Percentiles rank a stretch among this genome's conserved stretches.
Evolutionary conservation across 2,329 filamentous ascomycete genomes (phyloP).

Genomic region (Penicillium sp.): DNA sequence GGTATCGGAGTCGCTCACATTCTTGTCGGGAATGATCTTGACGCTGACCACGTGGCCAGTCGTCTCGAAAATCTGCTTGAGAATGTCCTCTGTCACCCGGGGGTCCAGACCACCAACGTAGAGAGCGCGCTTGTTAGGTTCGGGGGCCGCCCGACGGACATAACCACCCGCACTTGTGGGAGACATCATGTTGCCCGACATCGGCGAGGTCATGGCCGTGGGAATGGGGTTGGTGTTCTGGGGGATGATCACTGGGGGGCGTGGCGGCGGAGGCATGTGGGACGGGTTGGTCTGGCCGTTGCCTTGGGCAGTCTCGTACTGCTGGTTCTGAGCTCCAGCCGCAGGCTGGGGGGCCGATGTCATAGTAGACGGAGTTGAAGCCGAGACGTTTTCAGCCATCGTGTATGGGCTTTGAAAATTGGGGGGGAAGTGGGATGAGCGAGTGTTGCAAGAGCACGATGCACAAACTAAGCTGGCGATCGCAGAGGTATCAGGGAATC

Average conservation of each 20-base stretch:
- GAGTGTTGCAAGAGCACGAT: slow-evolving; percentile 21
- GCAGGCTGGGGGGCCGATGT: slow-evolving; percentile 68
- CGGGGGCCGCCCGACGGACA: slow-evolving; percentile 85
- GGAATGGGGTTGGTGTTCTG: slow-evolving; percentile 96
- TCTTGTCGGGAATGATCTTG: slow-evolving; percentile 99
- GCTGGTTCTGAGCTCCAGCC: slow-evolving; percentile 67
- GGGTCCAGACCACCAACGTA: slow-evolving; percentile 96
- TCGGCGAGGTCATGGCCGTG: slow-evolving; percentile 84
- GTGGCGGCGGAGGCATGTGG: slow-evolving; percentile 86
- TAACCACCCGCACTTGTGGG: slow-evolving; percentile 79
- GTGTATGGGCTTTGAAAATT: slow-evolving; percentile 33
- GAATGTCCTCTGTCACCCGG: slow-evolving; percentile 90
- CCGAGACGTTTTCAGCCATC: slow-evolving; percentile 77
- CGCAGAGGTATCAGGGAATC: neutral
- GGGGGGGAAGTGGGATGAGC: slow-evolving; percentile 18
- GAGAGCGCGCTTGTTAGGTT: slow-evolving; percentile 96
- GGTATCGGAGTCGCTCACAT: slow-evolving; percentile 63
- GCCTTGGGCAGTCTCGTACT: slow-evolving; percentile 70
- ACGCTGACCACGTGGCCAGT: slow-evolving; percentile 97
- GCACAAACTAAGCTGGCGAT: neutral
- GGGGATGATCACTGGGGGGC: slow-evolving; percentile 81
- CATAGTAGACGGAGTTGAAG: slow-evolving; percentile 64
- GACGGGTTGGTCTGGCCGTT: slow-evolving; percentile 67
- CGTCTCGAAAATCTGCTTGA: slow-evolving; percentile 98
- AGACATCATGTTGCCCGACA: slow-evolving; percentile 78